Base-by-base conservation (phyloP, 2,329 filamentous ascomycete species). In the Emmonsia crescens region DNA sequence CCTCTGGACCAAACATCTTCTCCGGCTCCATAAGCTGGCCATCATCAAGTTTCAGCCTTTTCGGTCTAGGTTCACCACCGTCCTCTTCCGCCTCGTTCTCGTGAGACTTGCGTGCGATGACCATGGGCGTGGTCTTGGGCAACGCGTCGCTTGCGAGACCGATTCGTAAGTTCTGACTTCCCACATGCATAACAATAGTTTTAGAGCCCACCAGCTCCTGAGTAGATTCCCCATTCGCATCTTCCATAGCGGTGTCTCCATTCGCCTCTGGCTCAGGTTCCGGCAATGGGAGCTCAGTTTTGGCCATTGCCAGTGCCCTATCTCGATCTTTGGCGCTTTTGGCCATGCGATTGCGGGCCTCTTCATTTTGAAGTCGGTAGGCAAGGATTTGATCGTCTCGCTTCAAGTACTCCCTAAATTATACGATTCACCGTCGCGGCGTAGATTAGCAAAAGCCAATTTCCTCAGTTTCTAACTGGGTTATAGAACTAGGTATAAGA, bases 331-430 rank as follows among this genome's bases (percentile, higher is more conserved):
- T 91, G 29, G 91, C 91, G 62, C 82, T 88, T 74, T 92, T 90
- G 42, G 94, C 87, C 74, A 96, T 88, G 64, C 86, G 84, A 65
- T 94, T 91, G 66, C 91, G 83, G 58, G 85, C 87, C 68, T 93
- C 91, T 74, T 99, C 94, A 75, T 87, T 88, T 69, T 96, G 91
- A 19, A 96, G 83, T 70, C 94, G 87, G 61, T 93, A 85, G 14
- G 93, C 91, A 40, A 99, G 85, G 63, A 96, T 87, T 77, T 99
- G 94, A 70, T 97, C 94, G 79, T 99, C 94, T 71, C 93, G 88
- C 79, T 99, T 99, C 77, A 99, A 89, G 70, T 96, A 99, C 73
- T 99, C 94, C 64, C 91, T 96, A 68, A 38, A 60, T 52, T 24
- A 55, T 21, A 8, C 33, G n/a, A 21, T 55, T 21, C 19, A 55